Conservation (phyloP, 2,329 filamentous ascomycete species). For the Didymella glomerata region DNA sequence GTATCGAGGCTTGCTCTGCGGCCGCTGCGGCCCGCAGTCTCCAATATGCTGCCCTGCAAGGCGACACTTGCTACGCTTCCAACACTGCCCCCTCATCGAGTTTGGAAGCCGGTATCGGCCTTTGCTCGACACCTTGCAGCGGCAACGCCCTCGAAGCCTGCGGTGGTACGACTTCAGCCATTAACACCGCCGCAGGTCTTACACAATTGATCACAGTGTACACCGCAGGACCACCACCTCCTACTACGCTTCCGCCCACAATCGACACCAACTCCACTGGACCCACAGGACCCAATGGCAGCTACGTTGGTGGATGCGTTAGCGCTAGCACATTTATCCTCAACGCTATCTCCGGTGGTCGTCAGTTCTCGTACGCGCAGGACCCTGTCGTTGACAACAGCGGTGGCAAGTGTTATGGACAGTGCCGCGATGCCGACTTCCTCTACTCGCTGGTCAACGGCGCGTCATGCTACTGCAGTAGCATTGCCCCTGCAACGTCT, state of each 20-base stretch:
- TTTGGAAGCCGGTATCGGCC: conserved; percentile 6
- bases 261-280: not conserved
- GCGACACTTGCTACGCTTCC: conserved; percentile 3
- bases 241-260: not conserved
- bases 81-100: not conserved
- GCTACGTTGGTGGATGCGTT: conserved; percentile 1
- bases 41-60: not conserved
- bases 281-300: not conserved
- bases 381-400: not conserved
- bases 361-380: not conserved
- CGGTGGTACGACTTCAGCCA: not conserved
- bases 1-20: conserved; percentile 1
- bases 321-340: not conserved
- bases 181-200: not conserved
- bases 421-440: not conserved
- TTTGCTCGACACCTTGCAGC: conserved; percentile 3
- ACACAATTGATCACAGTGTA: conserved; percentile 5
- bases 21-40: not conserved
- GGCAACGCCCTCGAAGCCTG: not conserved
- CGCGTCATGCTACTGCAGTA: conserved; percentile 6
- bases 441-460: not conserved
- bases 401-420: not conserved
- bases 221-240: not conserved
- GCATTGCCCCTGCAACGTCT: not conserved
- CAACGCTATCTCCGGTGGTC: not conserved